phyloP scores from a whole-genome alignment of 805 yeast species.

The Candida pseudoglaebosa region DNA sequence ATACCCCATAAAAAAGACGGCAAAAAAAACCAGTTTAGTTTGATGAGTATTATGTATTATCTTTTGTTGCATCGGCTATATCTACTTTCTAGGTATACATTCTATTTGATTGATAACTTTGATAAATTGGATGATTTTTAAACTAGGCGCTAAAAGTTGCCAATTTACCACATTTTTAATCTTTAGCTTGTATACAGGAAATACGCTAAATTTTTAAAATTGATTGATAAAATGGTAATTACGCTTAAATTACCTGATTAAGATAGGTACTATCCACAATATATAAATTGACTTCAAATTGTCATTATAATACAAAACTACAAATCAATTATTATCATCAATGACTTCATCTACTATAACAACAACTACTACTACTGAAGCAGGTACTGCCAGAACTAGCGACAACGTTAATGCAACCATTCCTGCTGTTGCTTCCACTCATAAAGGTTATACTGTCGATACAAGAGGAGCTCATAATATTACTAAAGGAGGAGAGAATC shows the following conservation, averaged over 20 bases:
- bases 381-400: not conserved
- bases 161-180: no score
- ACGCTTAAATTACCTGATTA: not conserved
- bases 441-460: conserved; percentile 38
- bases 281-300: not conserved
- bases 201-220: no score
- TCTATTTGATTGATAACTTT: no score
- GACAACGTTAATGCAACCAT: conserved; percentile 1
- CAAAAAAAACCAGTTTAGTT: no score
- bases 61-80: no score
- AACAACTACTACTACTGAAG: conserved; percentile 2
- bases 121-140: no score
- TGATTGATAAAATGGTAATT: no score
- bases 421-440: conserved; percentile 15
- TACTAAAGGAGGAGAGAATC: conserved; percentile 50
- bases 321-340: not conserved
- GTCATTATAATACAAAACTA: not conserved
- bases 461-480: conserved; percentile 59
- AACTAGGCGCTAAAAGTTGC: no score
- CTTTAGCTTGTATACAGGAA: no score
- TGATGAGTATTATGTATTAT: no score
- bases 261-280: not conserved
- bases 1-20: no score
- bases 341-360: conserved; percentile 1
- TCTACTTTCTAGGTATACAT: no score